A percentile compares a stretch with the other conserved stretches of the same genome.
phyloP scores from a whole-genome alignment of 2,329 filamentous ascomycete genomes.

The Aureobasidium sp. region DNA sequence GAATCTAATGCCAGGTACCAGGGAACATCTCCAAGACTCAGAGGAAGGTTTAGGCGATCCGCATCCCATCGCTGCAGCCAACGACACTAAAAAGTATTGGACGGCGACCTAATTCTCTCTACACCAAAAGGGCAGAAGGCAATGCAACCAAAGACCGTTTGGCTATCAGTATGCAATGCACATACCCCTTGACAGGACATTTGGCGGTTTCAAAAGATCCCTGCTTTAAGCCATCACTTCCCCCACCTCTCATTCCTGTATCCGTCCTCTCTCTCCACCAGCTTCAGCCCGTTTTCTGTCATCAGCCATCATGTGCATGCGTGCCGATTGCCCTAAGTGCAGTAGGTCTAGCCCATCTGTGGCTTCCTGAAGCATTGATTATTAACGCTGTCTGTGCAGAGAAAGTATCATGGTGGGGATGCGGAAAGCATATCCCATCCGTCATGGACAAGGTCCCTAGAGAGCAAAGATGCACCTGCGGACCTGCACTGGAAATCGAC shows the following conservation, averaged over 20 bases:
- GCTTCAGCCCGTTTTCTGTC: neutral
- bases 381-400: neutral
- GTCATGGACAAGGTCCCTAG: slow-evolving; percentile 54
- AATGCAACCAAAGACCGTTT: neutral
- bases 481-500: slow-evolving; percentile 51
- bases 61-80: slow-evolving; percentile 1
- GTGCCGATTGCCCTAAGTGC: slow-evolving; percentile 36
- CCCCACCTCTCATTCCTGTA: neutral
- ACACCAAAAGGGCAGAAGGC: neutral
- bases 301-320: slow-evolving; percentile 9
- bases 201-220: neutral
- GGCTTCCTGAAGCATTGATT: neutral
- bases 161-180: slow-evolving; percentile 8
- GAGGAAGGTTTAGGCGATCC: slow-evolving; percentile 9
- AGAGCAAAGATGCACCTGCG: slow-evolving; percentile 54
- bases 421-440: slow-evolving; percentile 45
- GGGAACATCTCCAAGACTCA: neutral
- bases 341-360: slow-evolving; percentile 23
- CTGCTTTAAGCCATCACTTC: slow-evolving; percentile 4
- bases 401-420: slow-evolving; percentile 12
- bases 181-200: slow-evolving; percentile 9
- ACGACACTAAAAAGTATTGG: slow-evolving; percentile 7
- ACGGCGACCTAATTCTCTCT: slow-evolving; percentile 4
- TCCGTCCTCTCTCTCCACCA: neutral
- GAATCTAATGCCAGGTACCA: neutral